A percentile compares a stretch with the other conserved stretches of the same genome.
Conservation (phyloP, 2,329 filamentous ascomycete species). For the Monilinia aucupariae region DNA sequence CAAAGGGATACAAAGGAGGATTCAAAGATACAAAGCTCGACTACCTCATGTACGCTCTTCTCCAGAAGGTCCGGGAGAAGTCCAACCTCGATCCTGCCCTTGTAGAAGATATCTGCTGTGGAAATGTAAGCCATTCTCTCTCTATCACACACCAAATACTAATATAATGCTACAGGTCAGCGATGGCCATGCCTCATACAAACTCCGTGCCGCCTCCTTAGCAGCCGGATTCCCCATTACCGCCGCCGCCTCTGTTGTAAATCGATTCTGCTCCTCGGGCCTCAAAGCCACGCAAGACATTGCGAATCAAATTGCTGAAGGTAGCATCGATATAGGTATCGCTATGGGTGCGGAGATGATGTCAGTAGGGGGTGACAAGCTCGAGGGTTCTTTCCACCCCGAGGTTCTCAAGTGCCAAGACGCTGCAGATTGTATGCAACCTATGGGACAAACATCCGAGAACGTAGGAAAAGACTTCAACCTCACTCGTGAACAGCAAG, state of each 20-base stretch:
- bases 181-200: slow-evolving; percentile 83
- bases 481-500: slow-evolving; percentile 73
- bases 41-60: slow-evolving; percentile 73
- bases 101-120: slow-evolving; percentile 85
- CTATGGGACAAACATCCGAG: slow-evolving; percentile 98
- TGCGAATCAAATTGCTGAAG: slow-evolving; percentile 74
- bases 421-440: slow-evolving; percentile 78
- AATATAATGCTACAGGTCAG: slow-evolving; percentile 53
- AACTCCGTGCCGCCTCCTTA: slow-evolving; percentile 79
- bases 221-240: slow-evolving; percentile 94
- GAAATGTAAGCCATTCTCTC: slow-evolving; percentile 61
- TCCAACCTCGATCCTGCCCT: slow-evolving; percentile 73
- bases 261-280: slow-evolving; percentile 96
- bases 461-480: slow-evolving; percentile 91
- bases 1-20: slow-evolving; percentile 84
- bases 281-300: slow-evolving; percentile 95
- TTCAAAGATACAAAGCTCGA: slow-evolving; percentile 93
- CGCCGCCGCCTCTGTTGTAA: slow-evolving; percentile 71
- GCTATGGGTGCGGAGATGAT: slow-evolving; percentile 88
- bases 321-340: slow-evolving; percentile 80
- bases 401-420: slow-evolving; percentile 72
- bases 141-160: background rate
- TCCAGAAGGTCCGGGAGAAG: slow-evolving; percentile 69
- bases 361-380: slow-evolving; percentile 65
- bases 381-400: slow-evolving; percentile 70